phyloP scores from a whole-genome alignment of 2,329 filamentous ascomycete genomes.

The Ophiocordyceps polyrhachis-furcata region DNA sequence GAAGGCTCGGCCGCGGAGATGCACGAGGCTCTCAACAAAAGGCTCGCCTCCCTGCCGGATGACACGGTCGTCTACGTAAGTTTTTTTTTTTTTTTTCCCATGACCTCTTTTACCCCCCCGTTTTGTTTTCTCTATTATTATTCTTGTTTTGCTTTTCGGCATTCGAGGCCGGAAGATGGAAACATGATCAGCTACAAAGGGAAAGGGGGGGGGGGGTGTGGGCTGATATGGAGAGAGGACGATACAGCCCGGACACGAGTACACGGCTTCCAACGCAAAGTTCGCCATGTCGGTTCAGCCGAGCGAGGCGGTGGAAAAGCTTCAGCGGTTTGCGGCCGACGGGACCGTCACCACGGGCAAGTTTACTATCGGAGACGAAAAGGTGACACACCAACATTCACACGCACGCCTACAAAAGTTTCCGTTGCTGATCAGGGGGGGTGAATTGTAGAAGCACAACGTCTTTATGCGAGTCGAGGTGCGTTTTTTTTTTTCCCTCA shows the following conservation, averaged over 20 bases:
- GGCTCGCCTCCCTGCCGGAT: slow-evolving; percentile 60
- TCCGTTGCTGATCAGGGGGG: background rate
- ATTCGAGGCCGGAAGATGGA: background rate
- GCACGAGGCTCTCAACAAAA: slow-evolving; percentile 81
- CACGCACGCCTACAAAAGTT: background rate
- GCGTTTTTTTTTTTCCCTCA: slow-evolving; percentile 13
- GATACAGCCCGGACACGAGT: slow-evolving; percentile 74
- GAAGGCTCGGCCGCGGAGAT: slow-evolving; percentile 81
- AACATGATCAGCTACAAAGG: background rate
- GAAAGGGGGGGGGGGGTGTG: background rate
- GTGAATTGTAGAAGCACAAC: slow-evolving; percentile 53
- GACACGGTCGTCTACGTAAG: slow-evolving; percentile 81
- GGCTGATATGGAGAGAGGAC: background rate
- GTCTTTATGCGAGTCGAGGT: slow-evolving; percentile 85
- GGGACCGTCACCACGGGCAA: slow-evolving; percentile 85
- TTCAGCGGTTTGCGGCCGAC: slow-evolving; percentile 56
- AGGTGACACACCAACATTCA: slow-evolving; percentile 31
- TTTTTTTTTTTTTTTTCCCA: slow-evolving; percentile 4
- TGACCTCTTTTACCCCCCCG: background rate
- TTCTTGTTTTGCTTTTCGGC: too few species aligned
- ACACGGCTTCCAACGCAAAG: slow-evolving; percentile 91
- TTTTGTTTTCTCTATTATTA: background rate
- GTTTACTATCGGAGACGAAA: slow-evolving; percentile 94
- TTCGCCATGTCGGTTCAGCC: slow-evolving; percentile 64
- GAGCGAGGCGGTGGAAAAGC: slow-evolving; percentile 55